These are phyloP conservation scores for Colletotrichum sidae DNA, from an alignment of 2,329 filamentous ascomycete species.

Conservation along the genomic window DNA sequence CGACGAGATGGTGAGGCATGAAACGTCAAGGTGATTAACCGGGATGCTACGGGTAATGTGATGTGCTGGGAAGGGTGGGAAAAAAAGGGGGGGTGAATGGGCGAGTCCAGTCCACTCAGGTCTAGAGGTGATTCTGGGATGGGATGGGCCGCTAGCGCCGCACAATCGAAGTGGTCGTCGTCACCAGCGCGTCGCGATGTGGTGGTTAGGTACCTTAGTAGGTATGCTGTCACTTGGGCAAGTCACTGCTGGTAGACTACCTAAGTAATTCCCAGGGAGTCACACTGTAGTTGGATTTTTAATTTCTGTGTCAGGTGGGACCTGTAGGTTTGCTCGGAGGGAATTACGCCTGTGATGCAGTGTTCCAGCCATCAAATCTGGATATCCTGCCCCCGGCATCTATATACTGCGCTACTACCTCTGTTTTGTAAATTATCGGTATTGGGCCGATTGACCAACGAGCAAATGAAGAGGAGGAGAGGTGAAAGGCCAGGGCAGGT, in stretches of 20 bases:
- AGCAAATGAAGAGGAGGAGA: slow-evolving; percentile 3
- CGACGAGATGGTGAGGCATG: slow-evolving; percentile 45
- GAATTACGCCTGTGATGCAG: too few relatives aligned
- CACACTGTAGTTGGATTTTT: too few relatives aligned
- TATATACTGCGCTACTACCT: too few relatives aligned
- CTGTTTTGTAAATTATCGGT: neutral
- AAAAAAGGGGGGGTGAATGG: slow-evolving; percentile 28
- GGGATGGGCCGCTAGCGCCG: slow-evolving; percentile 21
- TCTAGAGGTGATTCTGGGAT: neutral
- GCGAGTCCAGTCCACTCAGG: slow-evolving; percentile 13
- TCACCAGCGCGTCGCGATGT: neutral
- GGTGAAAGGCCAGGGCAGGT: neutral
- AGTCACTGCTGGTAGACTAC: slow-evolving; percentile 6
- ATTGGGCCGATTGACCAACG: neutral
- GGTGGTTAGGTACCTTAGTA: neutral
- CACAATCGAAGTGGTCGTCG: neutral
- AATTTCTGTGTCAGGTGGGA: too few relatives aligned
- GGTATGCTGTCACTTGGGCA: too few relatives aligned
- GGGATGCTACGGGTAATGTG: slow-evolving; percentile 40
- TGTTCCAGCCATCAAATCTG: too few relatives aligned
- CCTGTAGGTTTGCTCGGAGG: too few relatives aligned
- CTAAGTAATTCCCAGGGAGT: neutral
- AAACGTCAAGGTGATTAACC: slow-evolving; percentile 44
- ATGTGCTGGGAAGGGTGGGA: slow-evolving; percentile 13
- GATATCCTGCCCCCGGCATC: too few relatives aligned